A percentile compares a stretch with the other conserved stretches of the same genome.
These are phyloP conservation scores for Solanum raphanifolium DNA, from an alignment of 257 asterid species.

Conservation along the genomic window DNA sequence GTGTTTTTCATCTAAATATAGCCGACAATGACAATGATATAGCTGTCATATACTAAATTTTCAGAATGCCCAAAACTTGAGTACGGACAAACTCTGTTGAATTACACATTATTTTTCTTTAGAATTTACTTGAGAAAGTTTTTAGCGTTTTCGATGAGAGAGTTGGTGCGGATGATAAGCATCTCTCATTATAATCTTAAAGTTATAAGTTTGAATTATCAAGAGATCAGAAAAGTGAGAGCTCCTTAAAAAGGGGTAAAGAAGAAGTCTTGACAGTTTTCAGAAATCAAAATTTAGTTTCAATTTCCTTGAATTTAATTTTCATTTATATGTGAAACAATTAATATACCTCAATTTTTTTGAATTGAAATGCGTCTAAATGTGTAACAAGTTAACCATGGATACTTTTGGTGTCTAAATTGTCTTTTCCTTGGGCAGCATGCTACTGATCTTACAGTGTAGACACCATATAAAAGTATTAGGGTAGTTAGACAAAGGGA, in stretches of 20 bases:
- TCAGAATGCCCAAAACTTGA: not conserved
- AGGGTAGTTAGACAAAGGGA: not conserved
- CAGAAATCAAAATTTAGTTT: too few species aligned
- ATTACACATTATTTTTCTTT: too few species aligned
- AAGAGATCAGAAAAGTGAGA: too few species aligned
- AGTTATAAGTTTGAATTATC: too few species aligned
- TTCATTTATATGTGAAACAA: not conserved
- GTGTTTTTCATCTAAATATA: constrained; percentile 8
- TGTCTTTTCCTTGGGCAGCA: not conserved
- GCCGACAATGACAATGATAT: constrained; percentile 35
- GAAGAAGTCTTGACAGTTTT: not conserved
- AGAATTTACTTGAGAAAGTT: not conserved
- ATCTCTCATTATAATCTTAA: too few species aligned
- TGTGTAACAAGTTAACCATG: not conserved
- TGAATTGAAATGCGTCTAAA: not conserved
- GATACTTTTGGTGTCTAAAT: not conserved
- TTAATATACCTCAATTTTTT: not conserved
- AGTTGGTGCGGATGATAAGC: too few species aligned
- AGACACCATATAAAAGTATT: not conserved
- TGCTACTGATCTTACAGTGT: not conserved
- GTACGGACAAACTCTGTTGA: constrained; percentile 2
- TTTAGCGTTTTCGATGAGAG: not conserved
- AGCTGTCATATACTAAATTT: constrained; percentile 12
- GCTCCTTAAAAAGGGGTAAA: not conserved
- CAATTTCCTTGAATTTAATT: not conserved